These are phyloP conservation scores for Spiraea crenata DNA, from an alignment of 331 rosid genomes.

Conservation along the genomic window DNA sequence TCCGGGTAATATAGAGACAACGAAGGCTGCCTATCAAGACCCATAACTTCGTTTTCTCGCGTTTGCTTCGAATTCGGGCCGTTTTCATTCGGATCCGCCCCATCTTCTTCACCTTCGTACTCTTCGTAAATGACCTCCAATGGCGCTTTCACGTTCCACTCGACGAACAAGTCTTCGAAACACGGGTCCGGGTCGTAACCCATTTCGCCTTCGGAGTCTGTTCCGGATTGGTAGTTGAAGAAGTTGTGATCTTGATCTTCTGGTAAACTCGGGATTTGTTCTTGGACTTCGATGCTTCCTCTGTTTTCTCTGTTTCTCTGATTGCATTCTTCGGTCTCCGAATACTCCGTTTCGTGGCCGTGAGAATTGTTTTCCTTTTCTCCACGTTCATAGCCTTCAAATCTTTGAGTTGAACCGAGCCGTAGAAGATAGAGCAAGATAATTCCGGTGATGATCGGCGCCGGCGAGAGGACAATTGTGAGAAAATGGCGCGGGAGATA, in stretches of 20 bases:
- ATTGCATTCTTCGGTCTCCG: slow-evolving; percentile 19
- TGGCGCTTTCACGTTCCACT: slow-evolving; percentile 85
- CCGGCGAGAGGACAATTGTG: slow-evolving; percentile 55
- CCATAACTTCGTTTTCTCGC: slow-evolving; percentile 8
- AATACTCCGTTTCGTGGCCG: not conserved
- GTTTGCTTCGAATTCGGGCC: slow-evolving; percentile 7
- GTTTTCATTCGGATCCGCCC: slow-evolving; percentile 17
- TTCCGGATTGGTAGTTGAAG: slow-evolving; percentile 25
- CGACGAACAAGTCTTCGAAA: slow-evolving; percentile 59
- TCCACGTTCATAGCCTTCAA: not conserved
- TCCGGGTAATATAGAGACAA: slow-evolving; percentile 71
- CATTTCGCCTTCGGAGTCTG: slow-evolving; percentile 28
- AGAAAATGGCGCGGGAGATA: slow-evolving; percentile 53
- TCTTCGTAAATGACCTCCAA: slow-evolving; percentile 81
- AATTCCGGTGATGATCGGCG: slow-evolving; percentile 41
- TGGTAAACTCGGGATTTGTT: slow-evolving; percentile 6
- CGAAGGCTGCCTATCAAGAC: slow-evolving; percentile 43
- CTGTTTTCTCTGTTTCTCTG: slow-evolving; percentile 9
- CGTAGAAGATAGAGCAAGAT: slow-evolving; percentile 56
- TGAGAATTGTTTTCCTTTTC: not conserved
- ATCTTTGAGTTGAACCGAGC: slow-evolving; percentile 60
- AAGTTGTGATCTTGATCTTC: slow-evolving; percentile 28
- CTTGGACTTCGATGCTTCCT: slow-evolving; percentile 4
- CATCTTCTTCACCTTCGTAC: slow-evolving; percentile 58
- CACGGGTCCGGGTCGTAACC: slow-evolving; percentile 35